Evolutionary conservation across 768 basidiomycete genomes (phyloP), one percentile per base, ranked within the genome.

Genomic region (Mycena floridula): DNA sequence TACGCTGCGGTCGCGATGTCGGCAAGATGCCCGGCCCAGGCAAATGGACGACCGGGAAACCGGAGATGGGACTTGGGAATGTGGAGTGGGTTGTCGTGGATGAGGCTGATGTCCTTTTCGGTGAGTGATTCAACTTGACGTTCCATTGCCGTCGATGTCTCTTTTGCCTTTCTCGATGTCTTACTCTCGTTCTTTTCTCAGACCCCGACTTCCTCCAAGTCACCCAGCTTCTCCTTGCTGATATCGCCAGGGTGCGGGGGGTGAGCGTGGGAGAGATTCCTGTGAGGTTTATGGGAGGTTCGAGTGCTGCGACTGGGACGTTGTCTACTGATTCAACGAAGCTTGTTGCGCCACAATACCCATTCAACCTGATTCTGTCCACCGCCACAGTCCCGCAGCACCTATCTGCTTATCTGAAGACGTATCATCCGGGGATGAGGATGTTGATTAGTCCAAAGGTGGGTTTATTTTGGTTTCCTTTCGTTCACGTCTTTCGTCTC

Each of bases 31-130:
- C 32, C 20, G 21, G 21, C 22, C n/a, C n/a, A 23, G 30, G 21
- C 22, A 22, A 40, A 24, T 25, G 45, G 48, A 43, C 51, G 48
- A 66, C 69, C 39, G 65, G 54, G 51, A 51, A 58, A 55, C 37
- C 72, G 78, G 72, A 81, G 54, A 73, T 89, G 64, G 73, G 80
- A 2, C 62, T 91, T 20, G 73, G 72, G 42, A 74, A 79, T 40
- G 67, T 94, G 1, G 89, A 95, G 54, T 95, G 90, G 90, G 83
- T 95, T 5, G 71, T 94, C 3, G 68, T 95, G 1, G 93, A 96
- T 49, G 92, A 96, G 57, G 92, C 93, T 0, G 93, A 95, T 58
- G 79, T 96, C 40, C 67, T 94, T 11, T 84, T 95, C 43, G 89
- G 92, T 89, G 50, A 40, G 76, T 32, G 15, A 11, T 37, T 26